Base-by-base conservation (phyloP, 2,329 filamentous ascomycete genomes). In the Colletotrichum sp. region DNA sequence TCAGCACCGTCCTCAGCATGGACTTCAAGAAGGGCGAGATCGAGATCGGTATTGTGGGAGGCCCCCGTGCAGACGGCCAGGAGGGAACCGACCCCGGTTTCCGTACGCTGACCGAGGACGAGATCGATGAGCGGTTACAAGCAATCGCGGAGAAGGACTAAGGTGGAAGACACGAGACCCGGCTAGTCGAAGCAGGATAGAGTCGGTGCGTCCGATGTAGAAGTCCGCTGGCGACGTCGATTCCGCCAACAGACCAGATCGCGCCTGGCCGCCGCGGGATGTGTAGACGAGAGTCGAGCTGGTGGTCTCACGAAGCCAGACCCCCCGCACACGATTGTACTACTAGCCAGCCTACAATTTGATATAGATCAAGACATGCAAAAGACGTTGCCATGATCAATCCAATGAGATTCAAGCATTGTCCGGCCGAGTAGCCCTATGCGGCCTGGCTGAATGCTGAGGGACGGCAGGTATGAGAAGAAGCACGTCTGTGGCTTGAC, bases 11-110 rank as follows among this genome's bases (percentile, higher is more conserved):
- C 76, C 91, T 99, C 79, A 98, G 96, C 87, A 98, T 99, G 86
- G 97, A 99, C 86, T 99, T 99, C 90, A 99, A 99, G 92, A 99
- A 99, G 91, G 95, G 95, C 81, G 97, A 99, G 90, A 93, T 99
- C 85, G 97, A 99, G 89, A 95, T 99, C 86, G 97, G 97, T 78
- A 96, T 99, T 83, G 97, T 98, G 71, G 97, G 97, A 79, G 96
- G 96, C 34, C 96, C 96, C 74, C 91, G 92, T 81, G 87, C 89
- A 75, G 95, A 98, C 83, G 96, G 96, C 79, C 91, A 95, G 87
- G 95, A 98, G 84, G 95, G 95, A 79, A 94, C 93, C 78, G 91
- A 95, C 82, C 86, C 93, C 66, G 90, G 89, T 77, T 99, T 99
- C 90, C 93, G 96, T 84, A 94, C 93, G 80, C 90, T 99, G 86